Evolutionary conservation across 2,329 filamentous ascomycete species (phyloP), one percentile per base, ranked within the genome.

Genomic region (Talaromyces rugulosus): DNA sequence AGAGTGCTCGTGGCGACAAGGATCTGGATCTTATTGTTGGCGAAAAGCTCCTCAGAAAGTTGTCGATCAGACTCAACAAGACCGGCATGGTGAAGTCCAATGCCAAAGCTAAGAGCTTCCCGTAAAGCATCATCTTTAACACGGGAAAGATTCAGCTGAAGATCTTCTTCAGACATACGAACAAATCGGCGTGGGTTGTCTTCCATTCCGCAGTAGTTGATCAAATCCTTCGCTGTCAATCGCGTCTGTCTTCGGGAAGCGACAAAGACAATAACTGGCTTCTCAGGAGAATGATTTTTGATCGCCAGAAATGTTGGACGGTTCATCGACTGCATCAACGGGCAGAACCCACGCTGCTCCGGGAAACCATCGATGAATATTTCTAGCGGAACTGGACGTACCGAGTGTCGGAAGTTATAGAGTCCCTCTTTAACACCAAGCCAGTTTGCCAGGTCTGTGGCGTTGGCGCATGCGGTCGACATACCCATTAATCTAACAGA

Each of bases 281-380:
- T 98, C 59, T 92, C 89, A 0, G 96, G 95, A 50, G 93, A 97
- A 76, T 99, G 96, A 11, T 89, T 92, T 76, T 99, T 97, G 75
- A 99, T 95, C 0, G 95, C 95, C 34, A 98, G 80, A 77, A 98
- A 99, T 0, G 95, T 97, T 1, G 95, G 95, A 6, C 95, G 85
- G 72, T 99, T 99, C 95, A 99, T 99, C 0, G 92, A 96, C 77
- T 98, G 94, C 95, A 99, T 99, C 66, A 99, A 78, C 0, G 95
- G 92, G 70, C 94, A 98, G 80, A 99, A 99, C 0, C 95, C 95
- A 63, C 94, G 86, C 67, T 95, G 89, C 71, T 98, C 92, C 0
- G 95, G 93, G 73, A 99, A 99, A 0, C 95, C 96, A 73, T 99
- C 95, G 67, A 99, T 99, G 76, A 91, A 99, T 51, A 97, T 91